A percentile compares a stretch with the other conserved stretches of the same genome.
Conservation (phyloP, 129 eudicot species). For the Calendula officinalis region DNA sequence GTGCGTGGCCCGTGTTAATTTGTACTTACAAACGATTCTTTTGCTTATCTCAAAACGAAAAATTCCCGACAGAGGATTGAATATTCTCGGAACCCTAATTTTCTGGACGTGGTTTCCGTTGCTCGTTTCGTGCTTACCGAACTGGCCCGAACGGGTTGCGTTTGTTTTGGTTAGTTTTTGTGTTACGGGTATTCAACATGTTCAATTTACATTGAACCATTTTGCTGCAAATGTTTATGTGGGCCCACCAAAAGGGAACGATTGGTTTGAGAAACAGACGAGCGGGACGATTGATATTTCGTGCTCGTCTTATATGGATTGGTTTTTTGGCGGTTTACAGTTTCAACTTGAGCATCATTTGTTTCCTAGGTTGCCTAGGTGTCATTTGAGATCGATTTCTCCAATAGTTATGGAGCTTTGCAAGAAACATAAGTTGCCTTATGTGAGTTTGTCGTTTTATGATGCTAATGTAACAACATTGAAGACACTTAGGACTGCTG, state of each 20-base stretch:
- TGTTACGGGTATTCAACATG: slow-evolving; percentile 68
- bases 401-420: slow-evolving; percentile 69
- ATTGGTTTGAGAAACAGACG: slow-evolving; percentile 95
- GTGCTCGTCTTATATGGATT: slow-evolving; percentile 75
- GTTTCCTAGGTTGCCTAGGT: slow-evolving; percentile 88
- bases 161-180: slow-evolving; percentile 73
- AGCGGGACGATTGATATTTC: slow-evolving; percentile 79
- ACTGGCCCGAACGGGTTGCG: slow-evolving; percentile 71
- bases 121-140: slow-evolving; percentile 73
- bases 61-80: slow-evolving; percentile 61
- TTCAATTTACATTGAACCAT: slow-evolving; percentile 81
- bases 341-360: slow-evolving; percentile 92
- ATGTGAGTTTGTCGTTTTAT: slow-evolving; percentile 62
- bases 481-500: slow-evolving; percentile 68
- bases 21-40: slow-evolving; percentile 75
- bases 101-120: slow-evolving; percentile 96
- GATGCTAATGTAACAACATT: slow-evolving; percentile 72
- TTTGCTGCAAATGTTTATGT: slow-evolving; percentile 77
- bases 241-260: slow-evolving; percentile 73
- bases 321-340: slow-evolving; percentile 91
- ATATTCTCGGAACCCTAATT: slow-evolving; percentile 70
- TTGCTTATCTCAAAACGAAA: slow-evolving; percentile 59
- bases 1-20: slow-evolving; percentile 78
- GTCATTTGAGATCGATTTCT: slow-evolving; percentile 76
- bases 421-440: slow-evolving; percentile 89